These are phyloP conservation scores for Aspergillus indologenus DNA, from an alignment of 495 filamentous ascomycete genomes.

Conservation along the genomic window DNA sequence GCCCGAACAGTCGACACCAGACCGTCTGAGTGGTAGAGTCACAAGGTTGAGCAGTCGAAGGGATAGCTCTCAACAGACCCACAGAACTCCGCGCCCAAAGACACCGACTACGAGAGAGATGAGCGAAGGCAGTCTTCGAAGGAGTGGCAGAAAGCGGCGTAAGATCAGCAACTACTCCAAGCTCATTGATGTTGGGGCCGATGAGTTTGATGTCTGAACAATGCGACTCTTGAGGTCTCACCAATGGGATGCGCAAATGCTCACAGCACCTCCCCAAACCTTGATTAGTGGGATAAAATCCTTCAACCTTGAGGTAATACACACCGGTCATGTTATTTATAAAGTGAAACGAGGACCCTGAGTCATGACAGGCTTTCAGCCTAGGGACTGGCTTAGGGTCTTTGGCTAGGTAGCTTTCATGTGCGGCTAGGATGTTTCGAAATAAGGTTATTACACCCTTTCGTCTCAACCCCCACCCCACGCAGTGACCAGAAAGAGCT, in stretches of 20 bases:
- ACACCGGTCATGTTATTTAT: neutral
- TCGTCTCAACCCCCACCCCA: neutral
- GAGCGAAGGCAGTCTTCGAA: slow-evolving; percentile 9
- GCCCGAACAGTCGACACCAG: neutral
- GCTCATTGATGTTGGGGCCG: slow-evolving; percentile 27
- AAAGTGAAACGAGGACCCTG: neutral
- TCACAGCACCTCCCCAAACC: neutral
- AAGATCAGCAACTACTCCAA: slow-evolving; percentile 31
- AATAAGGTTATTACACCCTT: neutral
- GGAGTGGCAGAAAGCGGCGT: slow-evolving; percentile 25
- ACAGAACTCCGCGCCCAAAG: neutral
- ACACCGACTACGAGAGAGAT: neutral
- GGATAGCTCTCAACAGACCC: neutral
- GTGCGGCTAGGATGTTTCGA: neutral
- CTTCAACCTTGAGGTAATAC: neutral
- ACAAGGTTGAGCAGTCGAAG: neutral
- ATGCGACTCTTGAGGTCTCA: slow-evolving; percentile 5
- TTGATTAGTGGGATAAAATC: neutral
- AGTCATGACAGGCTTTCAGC: neutral
- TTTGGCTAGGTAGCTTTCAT: neutral
- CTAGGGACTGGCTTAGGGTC: neutral
- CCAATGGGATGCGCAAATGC: neutral
- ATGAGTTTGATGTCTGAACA: slow-evolving; percentile 18
- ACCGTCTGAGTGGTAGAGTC: neutral
- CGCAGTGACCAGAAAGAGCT: too few species aligned